phyloP scores from a whole-genome alignment of 352 stramenopile species.

The Globisporangium nunn region DNA sequence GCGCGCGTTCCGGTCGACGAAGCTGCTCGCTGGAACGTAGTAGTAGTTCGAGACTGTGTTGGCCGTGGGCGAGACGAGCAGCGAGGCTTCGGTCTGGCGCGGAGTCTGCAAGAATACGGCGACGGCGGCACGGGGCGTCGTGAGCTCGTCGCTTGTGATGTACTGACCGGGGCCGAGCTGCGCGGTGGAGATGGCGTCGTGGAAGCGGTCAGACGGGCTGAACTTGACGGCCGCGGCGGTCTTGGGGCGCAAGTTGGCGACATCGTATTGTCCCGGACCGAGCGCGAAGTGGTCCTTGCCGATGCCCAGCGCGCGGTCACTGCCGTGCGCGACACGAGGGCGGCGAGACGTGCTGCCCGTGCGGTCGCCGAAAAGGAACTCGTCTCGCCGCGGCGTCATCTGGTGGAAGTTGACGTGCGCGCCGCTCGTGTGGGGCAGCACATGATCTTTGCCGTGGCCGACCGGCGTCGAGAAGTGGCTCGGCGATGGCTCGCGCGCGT shows the following conservation, averaged over 20 bases:
- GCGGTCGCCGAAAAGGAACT: slow-evolving; percentile 24
- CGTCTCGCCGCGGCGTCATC: slow-evolving; percentile 21
- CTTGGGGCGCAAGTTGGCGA: slow-evolving; percentile 16
- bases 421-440: slow-evolving; percentile 13
- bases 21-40: slow-evolving; percentile 35
- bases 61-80: slow-evolving; percentile 24
- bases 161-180: slow-evolving; percentile 46
- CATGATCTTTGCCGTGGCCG: slow-evolving; percentile 19
- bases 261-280: slow-evolving; percentile 53
- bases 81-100: slow-evolving; percentile 22
- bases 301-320: slow-evolving; percentile 12
- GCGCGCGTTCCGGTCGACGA: slow-evolving; percentile 19
- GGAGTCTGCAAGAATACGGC: slow-evolving; percentile 53
- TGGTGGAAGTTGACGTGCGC: slow-evolving; percentile 47
- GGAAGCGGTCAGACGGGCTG: slow-evolving; percentile 51
- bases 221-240: slow-evolving; percentile 39
- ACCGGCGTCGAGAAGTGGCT: slow-evolving; percentile 11
- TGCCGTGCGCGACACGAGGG: slow-evolving; percentile 12
- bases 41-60: slow-evolving; percentile 60
- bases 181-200: slow-evolving; percentile 31
- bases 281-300: slow-evolving; percentile 41
- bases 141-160: slow-evolving; percentile 27
- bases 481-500: slow-evolving; percentile 3
- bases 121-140: slow-evolving; percentile 17
- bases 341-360: slow-evolving; percentile 8